Base-by-base conservation (phyloP, 179 eudicot genomes). In the Camellia oleifera region DNA sequence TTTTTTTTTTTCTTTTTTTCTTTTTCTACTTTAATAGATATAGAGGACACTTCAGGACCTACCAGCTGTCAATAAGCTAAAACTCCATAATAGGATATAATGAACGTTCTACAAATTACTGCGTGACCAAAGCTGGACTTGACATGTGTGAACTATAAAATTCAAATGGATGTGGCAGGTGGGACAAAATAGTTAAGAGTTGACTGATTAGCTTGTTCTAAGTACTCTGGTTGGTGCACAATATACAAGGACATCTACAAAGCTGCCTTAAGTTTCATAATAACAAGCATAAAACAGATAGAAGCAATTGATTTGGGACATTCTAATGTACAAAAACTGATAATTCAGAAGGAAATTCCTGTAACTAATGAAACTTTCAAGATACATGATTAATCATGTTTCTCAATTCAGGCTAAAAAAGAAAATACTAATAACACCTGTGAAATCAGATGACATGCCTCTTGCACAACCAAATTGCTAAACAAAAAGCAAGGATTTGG, bases 361-460 rank as follows among this genome's bases (percentile, higher is more conserved):
- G 12, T 40, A 4, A 13, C 18, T 42, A 5, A 42, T 14, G 71
- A n/a, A 46, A 46, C 57, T 8, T 46, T 0, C 54, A 45, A 46
- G 74, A 8, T 69, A 46, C 56, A 70, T 70, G 15, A 48, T 50
- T n/a, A 70, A 70, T n/a, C 40, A 18, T 70, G 32, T 70, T 15
- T 70, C 74, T 4, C 40, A 48, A 44, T 8, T 45, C 54, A 17
- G 73, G 56, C 56, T 17, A 46, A 0, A 17, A 7, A 17, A 17
- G 20, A 69, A 6, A 45, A 17, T 17, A 15, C 15, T 46, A 53
- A 70, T 9, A 1, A 50, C 58, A 46, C 17, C 7, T 6, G 8
- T 46, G 9, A 4, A 17, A 69, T 15, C n/a, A 13, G 50, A 45
- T 14, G 54, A 70, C 8, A n/a, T 46, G n/a, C 26, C 32, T 9